phyloP scores from a whole-genome alignment of 352 stramenopile species.

The Phytopythium aichiense region DNA sequence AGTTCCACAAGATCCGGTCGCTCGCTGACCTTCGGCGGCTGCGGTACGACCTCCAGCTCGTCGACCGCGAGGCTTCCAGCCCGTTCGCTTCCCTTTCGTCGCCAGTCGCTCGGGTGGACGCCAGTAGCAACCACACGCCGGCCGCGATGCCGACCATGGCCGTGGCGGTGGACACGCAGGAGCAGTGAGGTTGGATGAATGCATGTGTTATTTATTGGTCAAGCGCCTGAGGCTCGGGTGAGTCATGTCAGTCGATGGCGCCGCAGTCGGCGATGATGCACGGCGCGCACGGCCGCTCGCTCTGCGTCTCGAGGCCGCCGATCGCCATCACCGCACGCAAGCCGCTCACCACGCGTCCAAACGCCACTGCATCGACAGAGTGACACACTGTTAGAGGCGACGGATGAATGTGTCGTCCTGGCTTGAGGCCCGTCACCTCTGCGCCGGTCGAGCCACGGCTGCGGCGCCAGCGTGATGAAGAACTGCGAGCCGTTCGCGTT shows the following conservation, averaged over 20 bases:
- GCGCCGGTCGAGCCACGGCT: conserved; percentile 62
- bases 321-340: conserved; percentile 56
- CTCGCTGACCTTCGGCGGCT: conserved; percentile 60
- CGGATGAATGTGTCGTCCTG: not conserved
- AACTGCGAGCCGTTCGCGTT: conserved; percentile 99
- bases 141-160: not conserved
- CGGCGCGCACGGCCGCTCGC: conserved; percentile 50
- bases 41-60: conserved; percentile 55
- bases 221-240: not conserved
- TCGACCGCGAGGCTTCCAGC: conserved; percentile 3
- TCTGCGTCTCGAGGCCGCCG: conserved; percentile 39
- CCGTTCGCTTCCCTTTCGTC: not conserved
- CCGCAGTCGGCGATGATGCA: conserved; percentile 73
- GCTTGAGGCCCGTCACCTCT: conserved; percentile 31
- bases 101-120: not conserved
- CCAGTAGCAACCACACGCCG: not conserved
- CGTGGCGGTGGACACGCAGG: conserved; percentile 6
- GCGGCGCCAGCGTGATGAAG: conserved; percentile 94
- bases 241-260: conserved; percentile 34
- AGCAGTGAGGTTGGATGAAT: conserved; percentile 1
- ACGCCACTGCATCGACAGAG: conserved; percentile 40
- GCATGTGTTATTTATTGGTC: conserved; percentile 29
- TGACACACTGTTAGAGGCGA: not conserved
- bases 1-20: conserved; percentile 71
- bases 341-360: conserved; percentile 64